phyloP scores from a whole-genome alignment of 1,284 basidiomycete species.

The Papiliotrema terrestris region DNA sequence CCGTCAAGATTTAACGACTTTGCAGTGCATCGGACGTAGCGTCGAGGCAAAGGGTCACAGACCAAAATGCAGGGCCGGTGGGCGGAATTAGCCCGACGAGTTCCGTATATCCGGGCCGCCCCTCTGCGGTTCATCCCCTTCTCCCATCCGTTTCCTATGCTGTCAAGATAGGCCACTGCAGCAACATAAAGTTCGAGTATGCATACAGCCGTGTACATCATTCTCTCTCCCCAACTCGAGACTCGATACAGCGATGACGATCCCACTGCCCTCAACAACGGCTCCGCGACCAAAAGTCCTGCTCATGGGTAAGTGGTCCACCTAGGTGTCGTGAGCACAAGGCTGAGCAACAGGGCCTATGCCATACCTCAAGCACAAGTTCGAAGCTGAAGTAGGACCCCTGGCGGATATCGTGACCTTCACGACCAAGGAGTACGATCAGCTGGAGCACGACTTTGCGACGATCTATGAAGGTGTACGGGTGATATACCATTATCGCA shows the following conservation, averaged over 20 bases:
- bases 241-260: no score
- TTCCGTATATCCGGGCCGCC: no score
- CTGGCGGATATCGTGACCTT: slow-evolving; percentile 38
- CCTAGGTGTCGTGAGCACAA: background rate
- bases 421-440: slow-evolving; percentile 61
- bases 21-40: no score
- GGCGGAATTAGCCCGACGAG: no score
- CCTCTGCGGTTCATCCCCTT: background rate
- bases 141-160: background rate
- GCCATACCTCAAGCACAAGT: slow-evolving; percentile 16
- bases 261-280: no score
- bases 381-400: slow-evolving; percentile 8
- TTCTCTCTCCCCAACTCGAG: background rate
- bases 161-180: no score
- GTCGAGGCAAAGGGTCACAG: no score
- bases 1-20: no score
- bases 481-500: slow-evolving; percentile 64
- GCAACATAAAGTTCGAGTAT: no score
- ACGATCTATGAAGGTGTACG: slow-evolving; percentile 68
- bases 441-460: slow-evolving; percentile 63
- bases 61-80: no score
- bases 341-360: slow-evolving; percentile 12
- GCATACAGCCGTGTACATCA: no score
- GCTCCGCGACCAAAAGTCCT: slow-evolving; percentile 7
- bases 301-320: slow-evolving; percentile 9